Percentiles rank a stretch among this genome's conserved stretches.
Conservation (phyloP, 129 eudicot genomes). For the Tagetes patula region DNA sequence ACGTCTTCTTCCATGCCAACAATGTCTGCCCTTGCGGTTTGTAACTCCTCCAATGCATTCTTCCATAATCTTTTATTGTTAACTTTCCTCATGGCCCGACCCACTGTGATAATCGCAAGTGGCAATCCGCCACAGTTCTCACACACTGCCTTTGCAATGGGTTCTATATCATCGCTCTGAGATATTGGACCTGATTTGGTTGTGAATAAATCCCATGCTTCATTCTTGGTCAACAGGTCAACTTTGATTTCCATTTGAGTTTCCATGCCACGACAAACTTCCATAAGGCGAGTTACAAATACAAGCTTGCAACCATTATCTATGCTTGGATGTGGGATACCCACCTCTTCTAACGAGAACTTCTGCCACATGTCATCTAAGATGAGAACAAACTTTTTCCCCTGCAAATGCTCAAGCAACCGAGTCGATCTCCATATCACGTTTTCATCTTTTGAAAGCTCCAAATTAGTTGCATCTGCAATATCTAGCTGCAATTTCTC, state of each 20-base stretch:
- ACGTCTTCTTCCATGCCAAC: constrained; percentile 44
- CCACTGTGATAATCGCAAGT: constrained; percentile 53
- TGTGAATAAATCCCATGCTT: constrained; percentile 54
- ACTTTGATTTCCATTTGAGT: constrained; percentile 40
- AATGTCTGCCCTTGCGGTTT: constrained; percentile 33
- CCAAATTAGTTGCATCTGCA: constrained; percentile 36
- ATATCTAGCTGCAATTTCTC: constrained; percentile 42
- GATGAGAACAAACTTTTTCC: constrained; percentile 41
- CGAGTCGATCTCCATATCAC: constrained; percentile 37
- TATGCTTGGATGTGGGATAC: constrained; percentile 44
- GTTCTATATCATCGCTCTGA: constrained; percentile 26
- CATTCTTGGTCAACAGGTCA: constrained; percentile 35
- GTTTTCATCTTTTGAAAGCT: constrained; percentile 31
- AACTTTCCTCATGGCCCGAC: constrained; percentile 38
- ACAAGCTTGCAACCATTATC: constrained; percentile 44
- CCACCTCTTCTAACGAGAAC: constrained; percentile 42
- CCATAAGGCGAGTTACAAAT: constrained; percentile 37
- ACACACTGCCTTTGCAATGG: constrained; percentile 34
- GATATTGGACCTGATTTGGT: constrained; percentile 42
- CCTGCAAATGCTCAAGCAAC: constrained; percentile 33
- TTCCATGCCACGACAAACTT: constrained; percentile 47
- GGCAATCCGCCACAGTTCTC: constrained; percentile 50
- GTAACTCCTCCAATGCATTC: constrained; percentile 41
- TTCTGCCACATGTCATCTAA: constrained; percentile 52
- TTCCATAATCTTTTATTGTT: constrained; percentile 31